Evolutionary conservation across 1,284 basidiomycete genomes (phyloP).

Genomic region (Naganishia cerealis): DNA sequence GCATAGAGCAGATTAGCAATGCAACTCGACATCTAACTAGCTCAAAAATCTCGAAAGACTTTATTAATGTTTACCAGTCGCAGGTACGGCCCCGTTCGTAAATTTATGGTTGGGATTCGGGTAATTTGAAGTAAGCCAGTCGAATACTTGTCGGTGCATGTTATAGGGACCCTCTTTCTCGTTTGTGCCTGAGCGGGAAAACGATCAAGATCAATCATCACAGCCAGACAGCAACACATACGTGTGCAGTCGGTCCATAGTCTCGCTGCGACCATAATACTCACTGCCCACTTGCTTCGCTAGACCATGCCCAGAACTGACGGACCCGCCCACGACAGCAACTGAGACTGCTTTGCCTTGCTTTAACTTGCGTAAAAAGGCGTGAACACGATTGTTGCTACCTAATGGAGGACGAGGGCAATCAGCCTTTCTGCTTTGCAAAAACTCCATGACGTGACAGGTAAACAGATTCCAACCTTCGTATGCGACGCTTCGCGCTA

Average conservation of each 20-base stretch:
- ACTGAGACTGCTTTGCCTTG: slow-evolving; percentile 20
- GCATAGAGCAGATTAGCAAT: neutral
- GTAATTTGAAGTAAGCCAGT: slow-evolving; percentile 43
- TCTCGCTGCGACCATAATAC: neutral
- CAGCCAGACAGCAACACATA: no score
- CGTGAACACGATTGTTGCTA: slow-evolving; percentile 21
- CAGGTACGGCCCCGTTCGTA: slow-evolving; percentile 48
- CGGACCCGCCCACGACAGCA: slow-evolving; percentile 21
- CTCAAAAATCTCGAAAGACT: neutral
- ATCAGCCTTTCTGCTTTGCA: neutral
- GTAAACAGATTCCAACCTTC: neutral
- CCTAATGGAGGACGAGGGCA: neutral
- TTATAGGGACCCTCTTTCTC: slow-evolving; percentile 32
- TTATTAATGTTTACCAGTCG: slow-evolving; percentile 21
- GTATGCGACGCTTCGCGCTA: slow-evolving; percentile 10
- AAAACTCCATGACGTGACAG: neutral
- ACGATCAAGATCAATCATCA: neutral
- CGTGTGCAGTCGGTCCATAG: no score
- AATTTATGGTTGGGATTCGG: slow-evolving; percentile 41
- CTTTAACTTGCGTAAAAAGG: slow-evolving; percentile 22
- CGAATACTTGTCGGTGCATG: slow-evolving; percentile 45
- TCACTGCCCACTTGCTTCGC: slow-evolving; percentile 5
- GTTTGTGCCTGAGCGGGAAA: neutral
- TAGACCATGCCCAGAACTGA: slow-evolving; percentile 25
- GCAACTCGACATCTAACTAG: neutral